Percentiles rank a stretch among this genome's conserved stretches.
phyloP scores from a whole-genome alignment of 495 filamentous ascomycete genomes.

The Rusavskia elegans region DNA sequence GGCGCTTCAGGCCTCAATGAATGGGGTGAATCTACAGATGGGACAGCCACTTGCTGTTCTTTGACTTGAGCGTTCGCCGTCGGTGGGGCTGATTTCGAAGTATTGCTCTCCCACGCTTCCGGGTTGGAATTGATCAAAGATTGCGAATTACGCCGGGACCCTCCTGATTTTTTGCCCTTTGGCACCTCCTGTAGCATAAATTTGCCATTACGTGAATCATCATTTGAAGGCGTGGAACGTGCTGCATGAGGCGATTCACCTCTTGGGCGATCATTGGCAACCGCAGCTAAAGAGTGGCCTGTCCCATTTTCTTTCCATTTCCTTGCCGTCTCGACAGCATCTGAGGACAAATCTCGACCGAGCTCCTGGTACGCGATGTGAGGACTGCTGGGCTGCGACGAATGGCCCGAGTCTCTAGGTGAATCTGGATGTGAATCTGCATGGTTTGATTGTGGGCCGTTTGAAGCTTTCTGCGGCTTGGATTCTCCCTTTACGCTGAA shows the following conservation, averaged over 20 bases:
- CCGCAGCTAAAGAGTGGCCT: constrained; percentile 9
- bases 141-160: constrained; percentile 49
- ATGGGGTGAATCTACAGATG: constrained; percentile 11
- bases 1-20: constrained; percentile 9
- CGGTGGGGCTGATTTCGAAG: constrained; percentile 10
- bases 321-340: constrained; percentile 19
- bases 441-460: constrained; percentile 16
- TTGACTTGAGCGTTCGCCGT: constrained; percentile 16
- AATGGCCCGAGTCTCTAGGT: constrained; percentile 12
- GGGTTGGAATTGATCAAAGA: constrained; percentile 26
- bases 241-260: background rate
- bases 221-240: background rate
- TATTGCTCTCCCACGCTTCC: constrained; percentile 22
- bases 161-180: constrained; percentile 43
- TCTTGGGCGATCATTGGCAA: constrained; percentile 5
- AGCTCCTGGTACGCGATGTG: constrained; percentile 91
- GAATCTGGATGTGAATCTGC: constrained; percentile 22
- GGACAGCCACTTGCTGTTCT: constrained; percentile 18
- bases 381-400: constrained; percentile 36
- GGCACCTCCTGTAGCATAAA: constrained; percentile 69
- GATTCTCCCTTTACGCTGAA: constrained; percentile 20
- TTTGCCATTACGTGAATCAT: constrained; percentile 25
- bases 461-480: constrained; percentile 17
- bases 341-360: constrained; percentile 39
- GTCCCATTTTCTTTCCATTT: constrained; percentile 26